Evolutionary conservation across 495 filamentous ascomycete species (phyloP).

Genomic region (Penicillium pancosmium): DNA sequence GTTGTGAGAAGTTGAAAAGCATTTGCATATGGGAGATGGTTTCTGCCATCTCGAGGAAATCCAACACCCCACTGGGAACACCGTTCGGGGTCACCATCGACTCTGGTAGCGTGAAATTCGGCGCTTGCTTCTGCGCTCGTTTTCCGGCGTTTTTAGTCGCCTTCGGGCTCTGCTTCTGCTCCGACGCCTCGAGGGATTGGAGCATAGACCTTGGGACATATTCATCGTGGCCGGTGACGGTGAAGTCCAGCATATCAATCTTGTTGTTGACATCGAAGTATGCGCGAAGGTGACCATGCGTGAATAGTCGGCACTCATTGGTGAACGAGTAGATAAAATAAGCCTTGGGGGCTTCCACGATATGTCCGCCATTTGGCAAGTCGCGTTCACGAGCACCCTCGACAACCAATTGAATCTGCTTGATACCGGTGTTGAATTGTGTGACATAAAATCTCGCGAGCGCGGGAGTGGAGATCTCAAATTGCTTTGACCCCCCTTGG

Average conservation of each 20-base stretch:
- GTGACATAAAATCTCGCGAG: constrained; percentile 80
- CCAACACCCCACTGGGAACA: constrained; percentile 57
- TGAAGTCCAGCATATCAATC: constrained; percentile 71
- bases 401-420: constrained; percentile 75
- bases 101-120: constrained; percentile 59
- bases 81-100: constrained; percentile 67
- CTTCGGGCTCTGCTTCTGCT: constrained; percentile 72
- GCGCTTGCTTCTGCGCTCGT: constrained; percentile 57
- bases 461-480: constrained; percentile 74
- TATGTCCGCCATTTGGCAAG: constrained; percentile 61
- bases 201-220: constrained; percentile 62
- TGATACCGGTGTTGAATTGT: constrained; percentile 81
- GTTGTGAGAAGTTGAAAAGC: constrained; percentile 62
- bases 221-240: constrained; percentile 65
- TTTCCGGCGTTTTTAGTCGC: constrained; percentile 60
- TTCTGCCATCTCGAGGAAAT: constrained; percentile 75
- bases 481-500: constrained; percentile 64
- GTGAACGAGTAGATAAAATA: constrained; percentile 76
- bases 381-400: constrained; percentile 58
- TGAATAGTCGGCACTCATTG: constrained; percentile 70
- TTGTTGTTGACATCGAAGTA: constrained; percentile 71
- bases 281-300: constrained; percentile 61
- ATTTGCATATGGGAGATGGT: constrained; percentile 75
- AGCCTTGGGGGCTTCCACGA: constrained; percentile 62
- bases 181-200: constrained; percentile 52